phyloP scores from a whole-genome alignment of 257 asterid species.

The Verbena officinalis region DNA sequence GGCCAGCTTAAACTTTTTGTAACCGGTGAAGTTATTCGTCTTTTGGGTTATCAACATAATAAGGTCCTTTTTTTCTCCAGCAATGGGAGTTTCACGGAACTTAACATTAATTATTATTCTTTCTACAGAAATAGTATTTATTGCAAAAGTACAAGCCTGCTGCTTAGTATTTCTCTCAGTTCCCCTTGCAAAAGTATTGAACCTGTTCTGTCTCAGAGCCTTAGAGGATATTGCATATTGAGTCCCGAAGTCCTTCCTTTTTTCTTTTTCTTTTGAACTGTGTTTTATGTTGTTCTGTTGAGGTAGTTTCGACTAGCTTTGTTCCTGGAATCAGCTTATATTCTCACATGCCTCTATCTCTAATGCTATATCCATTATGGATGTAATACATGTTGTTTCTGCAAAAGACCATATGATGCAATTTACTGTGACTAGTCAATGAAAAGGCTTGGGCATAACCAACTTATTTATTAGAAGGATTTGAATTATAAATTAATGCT shows the following conservation, averaged over 20 bases:
- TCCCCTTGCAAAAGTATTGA: background rate
- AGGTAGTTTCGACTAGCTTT: no score
- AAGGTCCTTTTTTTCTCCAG: background rate
- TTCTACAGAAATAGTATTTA: background rate
- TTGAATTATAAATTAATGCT: constrained; percentile 2
- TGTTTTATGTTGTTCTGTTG: no score
- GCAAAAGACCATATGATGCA: no score
- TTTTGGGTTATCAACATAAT: constrained; percentile 8
- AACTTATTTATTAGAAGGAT: constrained; percentile 4
- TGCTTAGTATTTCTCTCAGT: constrained; percentile 1
- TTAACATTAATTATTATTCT: background rate
- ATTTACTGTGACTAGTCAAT: no score
- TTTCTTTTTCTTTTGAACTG: no score
- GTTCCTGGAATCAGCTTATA: no score
- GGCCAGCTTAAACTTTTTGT: background rate
- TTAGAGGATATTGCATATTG: no score
- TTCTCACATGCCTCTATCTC: no score
- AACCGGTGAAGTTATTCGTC: background rate
- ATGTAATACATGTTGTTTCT: no score
- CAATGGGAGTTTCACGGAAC: background rate
- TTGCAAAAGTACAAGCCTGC: background rate
- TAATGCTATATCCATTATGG: no score
- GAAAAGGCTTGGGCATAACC: background rate
- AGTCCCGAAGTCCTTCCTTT: no score
- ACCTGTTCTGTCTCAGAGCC: background rate